Base-by-base conservation (phyloP, 371 early-diverging fungal genomes). In the Chytridiales sp. region DNA sequence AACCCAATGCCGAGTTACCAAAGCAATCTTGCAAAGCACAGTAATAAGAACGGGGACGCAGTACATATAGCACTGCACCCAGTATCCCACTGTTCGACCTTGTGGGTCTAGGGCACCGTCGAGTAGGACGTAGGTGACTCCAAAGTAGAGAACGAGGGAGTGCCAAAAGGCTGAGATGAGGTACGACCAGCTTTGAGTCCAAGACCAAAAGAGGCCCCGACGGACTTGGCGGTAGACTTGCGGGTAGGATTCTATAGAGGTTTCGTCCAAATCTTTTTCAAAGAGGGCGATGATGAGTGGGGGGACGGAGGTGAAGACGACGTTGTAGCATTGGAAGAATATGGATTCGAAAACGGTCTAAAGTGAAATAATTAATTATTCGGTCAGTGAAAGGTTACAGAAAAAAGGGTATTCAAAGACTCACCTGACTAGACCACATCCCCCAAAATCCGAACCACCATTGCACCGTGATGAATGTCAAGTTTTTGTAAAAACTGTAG, bases 401-500 rank as follows among this genome's bases (percentile, higher is more conserved):
- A n/a, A n/a, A n/a, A n/a, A n/a, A n/a, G n/a, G n/a, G n/a, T n/a
- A n/a, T n/a, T n/a, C n/a, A n/a, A n/a, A n/a, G n/a, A n/a, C n/a
- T n/a, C n/a, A n/a, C n/a, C 67, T 41, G 40, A 24, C 73, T 76
- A 49, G 56, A 58, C 81, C 77, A 78, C 27, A 36, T 38, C 26
- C 62, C 61, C 48, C 54, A 42, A 46, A 72, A 70, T 9, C 81
- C 81, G 54, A 72, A 81, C 53, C 64, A 62, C 55, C 67, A 74
- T 55, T 76, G 75, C 4, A 72, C 60, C 4, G 68, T 71, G 56
- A 78, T 77, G 51, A 76, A 68, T 5, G 68, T 65, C 36, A 77
- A 39, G 59, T 82, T 82, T 64, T 82, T 82, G 69, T 79, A 82
- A 55, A 82, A 79, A 13, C 59, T 70, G 62, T 70, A 76, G 22